Conservation (phyloP, 768 basidiomycete species). For the Tylopilus vinaceipallidus region DNA sequence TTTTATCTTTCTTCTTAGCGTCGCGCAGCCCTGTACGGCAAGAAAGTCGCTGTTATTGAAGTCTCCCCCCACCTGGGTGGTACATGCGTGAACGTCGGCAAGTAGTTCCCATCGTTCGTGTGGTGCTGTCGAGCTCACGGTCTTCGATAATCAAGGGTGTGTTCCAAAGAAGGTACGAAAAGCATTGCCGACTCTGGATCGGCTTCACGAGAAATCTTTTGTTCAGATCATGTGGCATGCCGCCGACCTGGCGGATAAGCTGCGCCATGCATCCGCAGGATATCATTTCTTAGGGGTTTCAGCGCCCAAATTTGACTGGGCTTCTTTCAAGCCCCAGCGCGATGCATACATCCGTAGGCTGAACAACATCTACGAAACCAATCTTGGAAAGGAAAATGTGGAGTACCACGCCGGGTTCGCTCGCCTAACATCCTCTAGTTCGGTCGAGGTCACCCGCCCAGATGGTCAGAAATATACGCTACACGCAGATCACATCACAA, state of each 20-base stretch:
- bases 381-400: constrained; percentile 84
- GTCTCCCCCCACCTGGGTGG: constrained; percentile 75
- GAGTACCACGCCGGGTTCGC: constrained; percentile 83
- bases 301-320: constrained; percentile 80
- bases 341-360: constrained; percentile 91
- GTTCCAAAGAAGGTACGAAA: constrained; percentile 87
- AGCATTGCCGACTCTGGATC: background rate
- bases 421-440: constrained; percentile 62
- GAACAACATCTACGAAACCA: constrained; percentile 89
- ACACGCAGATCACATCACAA: constrained; percentile 70
- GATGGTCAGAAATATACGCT: constrained; percentile 73
- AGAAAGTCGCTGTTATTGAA: constrained; percentile 91
- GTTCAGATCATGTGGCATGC: constrained; percentile 96
- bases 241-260: constrained; percentile 83
- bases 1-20: constrained; percentile 47
- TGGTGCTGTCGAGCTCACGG: constrained; percentile 1
- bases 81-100: constrained; percentile 97
- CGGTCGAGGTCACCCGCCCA: constrained; percentile 68
- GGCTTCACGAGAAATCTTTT: background rate
- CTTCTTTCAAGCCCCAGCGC: constrained; percentile 85
- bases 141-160: constrained; percentile 58
- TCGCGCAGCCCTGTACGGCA: constrained; percentile 88
- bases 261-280: constrained; percentile 69
- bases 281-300: constrained; percentile 67
- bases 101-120: constrained; percentile 28